A percentile compares a stretch with the other conserved stretches of the same genome.
phyloP scores from a whole-genome alignment of 768 basidiomycete genomes.

The Lactifluus echinatus region DNA sequence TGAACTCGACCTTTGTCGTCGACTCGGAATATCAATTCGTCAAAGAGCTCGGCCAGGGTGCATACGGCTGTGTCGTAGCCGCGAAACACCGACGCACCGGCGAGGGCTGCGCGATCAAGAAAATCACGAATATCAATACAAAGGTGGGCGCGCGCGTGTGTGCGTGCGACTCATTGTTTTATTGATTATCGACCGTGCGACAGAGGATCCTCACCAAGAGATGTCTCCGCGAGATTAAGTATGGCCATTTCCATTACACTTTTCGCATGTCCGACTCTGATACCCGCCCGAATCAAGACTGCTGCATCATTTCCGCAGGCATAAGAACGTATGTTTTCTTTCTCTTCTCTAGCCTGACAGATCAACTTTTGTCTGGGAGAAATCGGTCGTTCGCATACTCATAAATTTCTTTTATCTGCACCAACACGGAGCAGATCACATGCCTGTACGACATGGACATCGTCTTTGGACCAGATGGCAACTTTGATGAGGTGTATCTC shows the following conservation, averaged over 20 bases:
- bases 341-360: no score
- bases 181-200: no score
- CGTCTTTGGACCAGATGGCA: constrained; percentile 82
- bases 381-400: no score
- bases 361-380: no score
- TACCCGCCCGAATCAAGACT: constrained; percentile 41
- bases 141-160: constrained; percentile 39
- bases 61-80: constrained; percentile 86
- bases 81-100: constrained; percentile 77
- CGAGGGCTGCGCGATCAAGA: constrained; percentile 92
- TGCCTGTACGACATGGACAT: constrained; percentile 99
- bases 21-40: constrained; percentile 88
- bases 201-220: constrained; percentile 94
- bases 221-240: constrained; percentile 93
- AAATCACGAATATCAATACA: constrained; percentile 90
- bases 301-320: constrained; percentile 94
- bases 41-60: constrained; percentile 95
- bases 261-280: not conserved
- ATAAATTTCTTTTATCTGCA: no score
- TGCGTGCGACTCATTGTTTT: not conserved
- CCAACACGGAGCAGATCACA: constrained; percentile 89
- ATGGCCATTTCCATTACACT: constrained; percentile 19
- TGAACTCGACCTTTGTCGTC: constrained; percentile 82
- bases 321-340: constrained; percentile 78
- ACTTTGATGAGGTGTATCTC: constrained; percentile 95